Evolutionary conservation across 2,329 filamentous ascomycete genomes (phyloP).

Genomic region (Colletotrichum sansevieriae): DNA sequence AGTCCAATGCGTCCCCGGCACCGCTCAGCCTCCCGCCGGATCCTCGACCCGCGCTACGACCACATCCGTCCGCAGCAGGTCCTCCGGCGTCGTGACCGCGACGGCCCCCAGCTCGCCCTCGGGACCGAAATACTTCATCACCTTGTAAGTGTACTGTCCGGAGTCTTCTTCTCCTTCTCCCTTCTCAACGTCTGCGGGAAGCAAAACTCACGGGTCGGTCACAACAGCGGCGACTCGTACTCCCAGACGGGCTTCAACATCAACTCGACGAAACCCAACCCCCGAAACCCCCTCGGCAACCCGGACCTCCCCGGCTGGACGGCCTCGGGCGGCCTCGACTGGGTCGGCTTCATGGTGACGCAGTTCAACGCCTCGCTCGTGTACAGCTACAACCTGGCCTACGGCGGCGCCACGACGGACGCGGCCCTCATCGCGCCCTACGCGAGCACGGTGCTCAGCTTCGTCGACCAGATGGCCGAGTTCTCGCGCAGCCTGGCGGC

Average conservation of each 20-base stretch:
- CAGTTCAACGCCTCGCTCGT: slow-evolving; percentile 57
- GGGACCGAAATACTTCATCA: slow-evolving; percentile 54
- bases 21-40: background rate
- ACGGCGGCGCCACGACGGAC: slow-evolving; percentile 64
- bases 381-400: slow-evolving; percentile 64
- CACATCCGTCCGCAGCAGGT: slow-evolving; percentile 22
- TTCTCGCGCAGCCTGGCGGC: slow-evolving; percentile 51
- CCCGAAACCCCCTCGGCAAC: slow-evolving; percentile 71
- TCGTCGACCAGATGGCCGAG: slow-evolving; percentile 65
- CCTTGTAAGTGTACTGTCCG: slow-evolving; percentile 50
- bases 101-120: slow-evolving; percentile 19
- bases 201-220: background rate
- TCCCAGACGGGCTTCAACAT: slow-evolving; percentile 70
- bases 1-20: slow-evolving; percentile 37
- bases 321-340: slow-evolving; percentile 61
- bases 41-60: slow-evolving; percentile 17
- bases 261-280: slow-evolving; percentile 61
- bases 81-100: slow-evolving; percentile 6
- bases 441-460: slow-evolving; percentile 59
- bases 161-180: background rate
- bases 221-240: slow-evolving; percentile 68
- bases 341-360: slow-evolving; percentile 60
- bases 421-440: slow-evolving; percentile 63
- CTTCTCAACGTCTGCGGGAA: background rate
- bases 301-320: slow-evolving; percentile 65